Base-by-base conservation (phyloP, 192 early-diverging fungal species). In the Coemansia guatemalensis region DNA sequence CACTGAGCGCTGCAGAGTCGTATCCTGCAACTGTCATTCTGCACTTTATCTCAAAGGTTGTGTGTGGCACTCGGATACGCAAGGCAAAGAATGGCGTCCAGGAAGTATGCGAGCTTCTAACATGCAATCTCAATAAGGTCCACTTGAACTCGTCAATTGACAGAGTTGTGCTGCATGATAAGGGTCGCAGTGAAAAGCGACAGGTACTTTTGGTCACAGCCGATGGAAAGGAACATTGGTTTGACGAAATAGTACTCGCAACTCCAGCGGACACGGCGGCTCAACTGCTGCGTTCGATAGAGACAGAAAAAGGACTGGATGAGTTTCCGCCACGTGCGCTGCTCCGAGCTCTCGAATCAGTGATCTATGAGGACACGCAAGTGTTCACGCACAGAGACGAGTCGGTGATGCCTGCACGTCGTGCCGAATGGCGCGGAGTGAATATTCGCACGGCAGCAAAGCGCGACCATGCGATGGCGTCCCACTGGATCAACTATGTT, bases 401-500 rank as follows among this genome's bases (percentile, higher is more conserved):
- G 0, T 51, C 56, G 0, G 75, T 83, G 25, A 83, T 84, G 81
- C 83, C 83, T 21, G 21, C 32, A 23, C 33, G 57, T 0, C 35
- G 41, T 11, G 52, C 17, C 23, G 55, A 72, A 8, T 84, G 83
- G 83, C 69, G 81, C 53, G 71, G 73, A 4, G 75, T 84, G 47
- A 84, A 84, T 57, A 72, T 82, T 48, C 49, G 62, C 58, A 65
- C 75, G 22, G 23, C 22, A 24, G 25, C 26, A 11, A 62, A 53
- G 9, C 18, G 30, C 2, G 33, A 22, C 0, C 70, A 53, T 24
- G 76, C 65, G 2, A 75, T 68, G 63, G 68, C 69, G 7, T 57
- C 65, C 14, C 73, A 69, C 51, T 81, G 78, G 73, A 84, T 84
- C 21, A 83, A 85, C 52, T 76, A 75, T 52, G 82, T 85, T 41